Conservation (phyloP, 2,329 filamentous ascomycete species). For the Apiospora marii region DNA sequence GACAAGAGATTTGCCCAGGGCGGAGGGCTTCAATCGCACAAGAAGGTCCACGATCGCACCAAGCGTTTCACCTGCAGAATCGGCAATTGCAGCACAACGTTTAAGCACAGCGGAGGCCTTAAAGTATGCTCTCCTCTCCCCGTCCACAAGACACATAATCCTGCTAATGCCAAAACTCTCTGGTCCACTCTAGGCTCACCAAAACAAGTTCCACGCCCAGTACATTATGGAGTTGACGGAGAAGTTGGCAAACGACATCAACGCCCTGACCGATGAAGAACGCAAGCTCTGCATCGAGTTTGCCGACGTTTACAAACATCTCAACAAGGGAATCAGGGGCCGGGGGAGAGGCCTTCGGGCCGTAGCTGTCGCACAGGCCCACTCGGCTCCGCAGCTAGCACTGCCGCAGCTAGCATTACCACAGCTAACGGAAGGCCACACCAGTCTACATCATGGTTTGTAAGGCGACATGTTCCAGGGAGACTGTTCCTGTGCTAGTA, state of each 20-base stretch:
- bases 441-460: background rate
- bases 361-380: background rate
- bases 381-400: background rate
- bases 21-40: background rate
- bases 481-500: background rate
- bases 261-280: background rate
- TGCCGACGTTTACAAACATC: background rate
- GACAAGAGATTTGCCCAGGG: background rate
- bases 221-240: background rate
- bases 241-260: background rate
- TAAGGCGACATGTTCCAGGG: background rate
- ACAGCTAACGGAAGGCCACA: background rate
- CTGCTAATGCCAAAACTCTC: background rate
- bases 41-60: background rate
- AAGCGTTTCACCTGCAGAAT: background rate
- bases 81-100: background rate
- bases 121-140: background rate
- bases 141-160: background rate
- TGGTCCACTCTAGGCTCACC: background rate
- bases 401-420: background rate
- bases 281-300: background rate
- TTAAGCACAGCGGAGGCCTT: background rate
- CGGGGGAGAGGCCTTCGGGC: background rate
- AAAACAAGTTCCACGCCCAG: background rate
- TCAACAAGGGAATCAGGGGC: background rate